Evolutionary conservation across 2,329 filamentous ascomycete genomes (phyloP), one percentile per base, ranked within the genome.

Genomic region (Parascedosporium putredinis): DNA sequence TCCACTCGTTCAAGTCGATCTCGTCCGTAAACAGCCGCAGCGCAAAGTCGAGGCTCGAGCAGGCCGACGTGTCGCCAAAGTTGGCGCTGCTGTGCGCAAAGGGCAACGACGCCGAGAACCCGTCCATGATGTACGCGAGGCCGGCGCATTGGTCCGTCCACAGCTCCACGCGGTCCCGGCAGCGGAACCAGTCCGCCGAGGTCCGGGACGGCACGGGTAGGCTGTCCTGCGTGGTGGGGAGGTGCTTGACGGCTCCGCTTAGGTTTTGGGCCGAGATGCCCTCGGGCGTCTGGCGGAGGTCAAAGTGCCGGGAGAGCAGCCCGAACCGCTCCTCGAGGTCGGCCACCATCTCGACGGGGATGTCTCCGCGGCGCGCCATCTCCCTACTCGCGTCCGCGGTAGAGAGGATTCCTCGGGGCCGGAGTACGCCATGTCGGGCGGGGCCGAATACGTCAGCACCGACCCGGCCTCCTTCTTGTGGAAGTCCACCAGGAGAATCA

Each of bases 11-110:
- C 38, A 74, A 7, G 47, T 72, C 61, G 1, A 71, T 50, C 0
- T 64, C 61, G 0, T 61, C 64, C 1, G 57, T 58, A 52, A 73
- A 70, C 5, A 73, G 54, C 1, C 73, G 60, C 50, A 77, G 51
- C 3, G 74, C 67, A 57, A 76, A 76, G 54, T 77, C 73, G n/a
- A 76, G 55, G 8, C 64, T 69, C 2, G 67, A 69, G 47, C 67
- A 72, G 2, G 72, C 70, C 5, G 55, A 64, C 0, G 62, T 62
- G 33, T 76, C 71, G 2, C 69, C 64, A 33, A 75, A 61, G 55
- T 64, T 70, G 59, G 65, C 55, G 8, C 70, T 62, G 47, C 59
- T 64, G 47, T 72, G 71, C 1, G 59, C 60, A 46, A 76, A 53
- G 0, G 72, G 70, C 1, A 68, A 29, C 33, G 75, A 74, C 0